A percentile compares a stretch with the other conserved stretches of the same genome.
Evolutionary conservation across 2,329 filamentous ascomycete species (phyloP).

Genomic region (Capronia epimyces): DNA sequence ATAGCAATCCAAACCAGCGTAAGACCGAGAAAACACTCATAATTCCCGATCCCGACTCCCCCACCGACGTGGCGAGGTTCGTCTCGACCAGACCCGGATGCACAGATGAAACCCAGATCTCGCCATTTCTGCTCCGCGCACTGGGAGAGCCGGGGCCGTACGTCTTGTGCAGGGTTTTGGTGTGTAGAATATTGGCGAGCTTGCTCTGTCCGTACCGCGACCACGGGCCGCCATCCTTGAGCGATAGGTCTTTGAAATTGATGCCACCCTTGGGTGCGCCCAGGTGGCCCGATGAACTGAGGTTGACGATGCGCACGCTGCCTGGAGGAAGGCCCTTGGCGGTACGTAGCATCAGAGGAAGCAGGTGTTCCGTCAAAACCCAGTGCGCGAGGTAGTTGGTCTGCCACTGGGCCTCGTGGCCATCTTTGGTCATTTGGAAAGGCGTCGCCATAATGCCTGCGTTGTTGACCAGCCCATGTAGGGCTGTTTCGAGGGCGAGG

Average conservation of each 20-base stretch:
- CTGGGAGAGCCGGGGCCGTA: slow-evolving; percentile 30
- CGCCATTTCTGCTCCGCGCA: slow-evolving; percentile 28
- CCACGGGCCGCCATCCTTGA: slow-evolving; percentile 32
- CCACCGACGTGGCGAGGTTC: slow-evolving; percentile 31
- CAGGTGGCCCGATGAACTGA: slow-evolving; percentile 34
- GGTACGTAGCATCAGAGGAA: slow-evolving; percentile 34
- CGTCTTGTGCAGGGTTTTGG: slow-evolving; percentile 38
- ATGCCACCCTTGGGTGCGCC: slow-evolving; percentile 32
- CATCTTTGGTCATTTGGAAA: slow-evolving; percentile 35
- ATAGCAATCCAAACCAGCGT: slow-evolving; percentile 11
- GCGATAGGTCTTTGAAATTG: slow-evolving; percentile 29
- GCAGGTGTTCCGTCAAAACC: slow-evolving; percentile 38
- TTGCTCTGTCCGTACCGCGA: slow-evolving; percentile 47
- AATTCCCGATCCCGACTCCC: slow-evolving; percentile 22
- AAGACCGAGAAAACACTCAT: slow-evolving; percentile 19
- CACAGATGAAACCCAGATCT: slow-evolving; percentile 41
- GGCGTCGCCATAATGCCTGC: slow-evolving; percentile 30
- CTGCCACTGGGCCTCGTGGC: slow-evolving; percentile 39
- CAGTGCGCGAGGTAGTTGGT: slow-evolving; percentile 45
- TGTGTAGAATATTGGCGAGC: slow-evolving; percentile 47
- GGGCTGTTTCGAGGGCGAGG: slow-evolving; percentile 27
- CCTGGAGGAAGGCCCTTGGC: slow-evolving; percentile 17
- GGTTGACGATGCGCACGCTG: slow-evolving; percentile 44
- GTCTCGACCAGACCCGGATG: slow-evolving; percentile 49
- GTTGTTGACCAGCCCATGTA: slow-evolving; percentile 31